Conservation (phyloP, 805 yeast species). For the Nakazawaea wyomingensis region DNA sequence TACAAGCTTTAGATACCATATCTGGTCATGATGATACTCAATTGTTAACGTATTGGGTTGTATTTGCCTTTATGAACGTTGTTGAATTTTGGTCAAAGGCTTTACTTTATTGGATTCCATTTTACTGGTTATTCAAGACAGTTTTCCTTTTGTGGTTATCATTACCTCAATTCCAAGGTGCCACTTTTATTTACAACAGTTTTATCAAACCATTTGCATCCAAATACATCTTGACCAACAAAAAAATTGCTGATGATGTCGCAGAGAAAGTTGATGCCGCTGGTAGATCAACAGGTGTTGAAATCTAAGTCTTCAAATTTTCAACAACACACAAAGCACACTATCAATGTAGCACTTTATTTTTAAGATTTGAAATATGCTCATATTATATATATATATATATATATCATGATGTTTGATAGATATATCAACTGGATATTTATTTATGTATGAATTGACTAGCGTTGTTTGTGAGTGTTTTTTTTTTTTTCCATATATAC, state of each 20-base stretch:
- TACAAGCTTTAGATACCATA: constrained; percentile 74
- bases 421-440: too few species aligned
- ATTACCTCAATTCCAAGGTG: constrained; percentile 85
- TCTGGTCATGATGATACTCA: constrained; percentile 74
- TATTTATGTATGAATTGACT: too few species aligned
- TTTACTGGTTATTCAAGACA: constrained; percentile 93
- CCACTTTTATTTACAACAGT: constrained; percentile 59
- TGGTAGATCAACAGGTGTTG: constrained; percentile 32
- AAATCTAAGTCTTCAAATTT: constrained; percentile 20
- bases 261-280: constrained; percentile 44
- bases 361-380: too few species aligned
- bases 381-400: too few species aligned
- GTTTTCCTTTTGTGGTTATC: constrained; percentile 81
- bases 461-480: too few species aligned
- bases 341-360: too few species aligned
- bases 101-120: constrained; percentile 92
- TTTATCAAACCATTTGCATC: constrained; percentile 64
- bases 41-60: constrained; percentile 95
- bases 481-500: too few species aligned
- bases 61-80: constrained; percentile 87
- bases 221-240: constrained; percentile 26
- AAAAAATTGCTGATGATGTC: constrained; percentile 25
- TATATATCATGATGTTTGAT: too few species aligned
- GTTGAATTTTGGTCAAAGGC: constrained; percentile 95
- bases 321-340: too few species aligned